Evolutionary conservation across 2,329 filamentous ascomycete genomes (phyloP).

Genomic region (Clarireedia hainanense): DNA sequence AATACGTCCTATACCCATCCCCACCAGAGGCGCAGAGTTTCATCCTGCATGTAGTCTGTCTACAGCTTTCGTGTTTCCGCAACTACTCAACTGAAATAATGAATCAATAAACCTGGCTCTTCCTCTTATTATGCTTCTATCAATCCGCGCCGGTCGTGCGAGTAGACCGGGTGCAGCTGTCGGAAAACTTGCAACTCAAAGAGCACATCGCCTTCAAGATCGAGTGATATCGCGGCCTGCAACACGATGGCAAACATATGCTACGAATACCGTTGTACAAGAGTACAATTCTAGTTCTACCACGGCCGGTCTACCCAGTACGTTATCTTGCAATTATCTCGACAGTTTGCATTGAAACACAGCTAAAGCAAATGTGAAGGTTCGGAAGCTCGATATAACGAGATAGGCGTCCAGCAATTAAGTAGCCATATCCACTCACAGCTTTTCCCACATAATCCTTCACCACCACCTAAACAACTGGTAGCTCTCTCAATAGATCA

Average conservation of each 20-base stretch:
- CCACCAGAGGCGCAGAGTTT: no score
- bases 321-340: background rate
- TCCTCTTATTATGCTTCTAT: conserved; percentile 24
- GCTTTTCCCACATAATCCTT: conserved; percentile 58
- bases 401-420: conserved; percentile 90
- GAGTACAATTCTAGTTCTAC: conserved; percentile 7
- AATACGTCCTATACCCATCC: no score
- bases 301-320: background rate
- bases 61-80: no score
- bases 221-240: conserved; percentile 18
- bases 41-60: no score
- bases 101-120: conserved; percentile 12
- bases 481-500: conserved; percentile 77
- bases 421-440: conserved; percentile 77
- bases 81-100: conserved; percentile 10
- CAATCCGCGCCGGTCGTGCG: conserved; percentile 24
- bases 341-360: background rate
- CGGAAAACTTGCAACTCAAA: conserved; percentile 43
- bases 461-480: conserved; percentile 59
- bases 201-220: conserved; percentile 31
- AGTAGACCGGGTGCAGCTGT: conserved; percentile 35
- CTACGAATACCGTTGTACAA: background rate
- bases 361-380: conserved; percentile 17
- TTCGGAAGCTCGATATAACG: conserved; percentile 68
- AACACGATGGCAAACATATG: conserved; percentile 30